These are phyloP conservation scores for Aureobasidium sp. DNA, from an alignment of 2,329 filamentous ascomycete genomes.

Conservation along the genomic window DNA sequence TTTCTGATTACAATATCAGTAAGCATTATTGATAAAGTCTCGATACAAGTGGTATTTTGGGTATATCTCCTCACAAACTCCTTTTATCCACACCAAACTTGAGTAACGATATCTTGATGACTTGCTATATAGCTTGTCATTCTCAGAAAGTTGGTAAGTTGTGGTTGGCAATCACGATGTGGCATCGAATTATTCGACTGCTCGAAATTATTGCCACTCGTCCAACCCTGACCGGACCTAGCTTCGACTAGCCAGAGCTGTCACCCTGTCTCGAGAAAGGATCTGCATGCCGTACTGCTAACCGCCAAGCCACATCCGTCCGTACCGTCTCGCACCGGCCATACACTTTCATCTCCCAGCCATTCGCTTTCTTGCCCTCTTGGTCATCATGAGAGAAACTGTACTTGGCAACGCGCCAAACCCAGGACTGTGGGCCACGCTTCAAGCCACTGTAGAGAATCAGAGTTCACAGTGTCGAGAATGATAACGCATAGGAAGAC, in stretches of 20 bases:
- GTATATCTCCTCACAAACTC: no score
- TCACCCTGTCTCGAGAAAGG: not conserved
- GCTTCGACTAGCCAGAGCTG: not conserved
- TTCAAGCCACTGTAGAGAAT: not conserved
- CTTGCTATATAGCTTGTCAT: no score
- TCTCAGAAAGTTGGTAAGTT: no score
- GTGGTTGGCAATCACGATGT: not conserved
- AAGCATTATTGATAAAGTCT: no score
- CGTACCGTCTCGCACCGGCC: conserved; percentile 15
- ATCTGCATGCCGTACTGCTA: not conserved
- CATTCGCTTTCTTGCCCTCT: not conserved
- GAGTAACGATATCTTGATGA: no score
- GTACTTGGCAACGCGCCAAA: conserved; percentile 9
- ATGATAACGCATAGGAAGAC: conserved; percentile 22
- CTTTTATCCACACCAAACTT: no score
- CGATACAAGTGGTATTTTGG: no score
- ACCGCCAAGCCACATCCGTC: conserved; percentile 6
- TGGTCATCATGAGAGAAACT: conserved; percentile 7
- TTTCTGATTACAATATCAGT: no score
- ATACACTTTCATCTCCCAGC: conserved; percentile 11
- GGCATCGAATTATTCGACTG: not conserved
- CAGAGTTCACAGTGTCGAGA: not conserved
- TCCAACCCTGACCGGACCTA: not conserved
- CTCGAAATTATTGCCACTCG: not conserved
- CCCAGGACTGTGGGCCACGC: conserved; percentile 8